These are phyloP conservation scores for Teunomyces funiuensis DNA, from an alignment of 805 yeast species.

Conservation along the genomic window DNA sequence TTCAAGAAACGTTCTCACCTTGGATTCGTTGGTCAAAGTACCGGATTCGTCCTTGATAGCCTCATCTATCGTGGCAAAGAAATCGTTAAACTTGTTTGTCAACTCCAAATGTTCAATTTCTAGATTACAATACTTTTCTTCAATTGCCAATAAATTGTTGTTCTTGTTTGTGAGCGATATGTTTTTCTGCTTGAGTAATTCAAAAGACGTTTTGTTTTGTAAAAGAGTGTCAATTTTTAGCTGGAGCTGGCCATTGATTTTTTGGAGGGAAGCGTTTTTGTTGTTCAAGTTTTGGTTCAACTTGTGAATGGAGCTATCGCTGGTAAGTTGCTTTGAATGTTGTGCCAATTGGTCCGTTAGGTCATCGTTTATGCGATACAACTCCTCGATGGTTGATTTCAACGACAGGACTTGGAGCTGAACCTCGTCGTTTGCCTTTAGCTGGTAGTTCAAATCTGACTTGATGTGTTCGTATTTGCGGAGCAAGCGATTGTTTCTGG, in stretches of 20 bases:
- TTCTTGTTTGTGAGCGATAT: slow-evolving; percentile 40
- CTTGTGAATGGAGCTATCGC: slow-evolving; percentile 9
- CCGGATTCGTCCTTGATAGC: slow-evolving; percentile 14
- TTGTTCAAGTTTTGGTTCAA: slow-evolving; percentile 20
- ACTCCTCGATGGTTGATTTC: slow-evolving; percentile 29
- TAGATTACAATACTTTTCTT: slow-evolving; percentile 46
- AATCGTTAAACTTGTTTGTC: slow-evolving; percentile 45
- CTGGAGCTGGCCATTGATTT: slow-evolving; percentile 53
- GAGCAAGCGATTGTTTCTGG: slow-evolving; percentile 21
- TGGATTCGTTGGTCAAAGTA: slow-evolving; percentile 17
- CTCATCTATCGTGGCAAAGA: slow-evolving; percentile 43
- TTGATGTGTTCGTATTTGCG: slow-evolving; percentile 34
- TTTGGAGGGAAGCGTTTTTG: slow-evolving; percentile 40
- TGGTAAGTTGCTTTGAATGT: slow-evolving; percentile 10
- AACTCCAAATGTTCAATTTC: slow-evolving; percentile 51
- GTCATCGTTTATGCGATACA: slow-evolving; percentile 28
- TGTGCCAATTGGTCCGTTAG: slow-evolving; percentile 34
- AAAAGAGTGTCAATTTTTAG: slow-evolving; percentile 51
- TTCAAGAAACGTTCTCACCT: slow-evolving; percentile 26
- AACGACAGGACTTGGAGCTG: slow-evolving; percentile 34
- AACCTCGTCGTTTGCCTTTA: slow-evolving; percentile 37
- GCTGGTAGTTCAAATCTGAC: slow-evolving; percentile 34
- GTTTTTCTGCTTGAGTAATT: slow-evolving; percentile 58
- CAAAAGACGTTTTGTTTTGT: slow-evolving; percentile 48
- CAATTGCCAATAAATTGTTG: slow-evolving; percentile 36